phyloP scores from a whole-genome alignment of 2,329 filamentous ascomycete species.

The Trichoderma simmonsii region DNA sequence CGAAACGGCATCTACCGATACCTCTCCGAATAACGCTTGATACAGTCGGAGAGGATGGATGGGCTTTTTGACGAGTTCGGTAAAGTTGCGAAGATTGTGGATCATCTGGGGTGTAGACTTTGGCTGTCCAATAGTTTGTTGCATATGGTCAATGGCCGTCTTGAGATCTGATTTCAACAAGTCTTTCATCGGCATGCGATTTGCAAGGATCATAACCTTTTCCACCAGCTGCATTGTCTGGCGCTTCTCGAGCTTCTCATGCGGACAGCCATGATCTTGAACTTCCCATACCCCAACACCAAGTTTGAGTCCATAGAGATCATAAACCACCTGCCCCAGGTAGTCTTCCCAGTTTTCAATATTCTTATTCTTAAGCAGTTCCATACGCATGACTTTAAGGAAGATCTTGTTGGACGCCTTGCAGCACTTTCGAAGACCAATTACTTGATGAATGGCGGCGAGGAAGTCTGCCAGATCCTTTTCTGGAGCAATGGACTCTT shows the following conservation, averaged over 20 bases:
- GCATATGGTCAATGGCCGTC: constrained; percentile 86
- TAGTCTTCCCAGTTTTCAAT: constrained; percentile 84
- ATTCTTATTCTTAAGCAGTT: constrained; percentile 72
- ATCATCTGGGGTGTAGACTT: constrained; percentile 77
- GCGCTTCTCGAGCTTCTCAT: constrained; percentile 73
- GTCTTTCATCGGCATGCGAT: constrained; percentile 84
- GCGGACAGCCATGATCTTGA: constrained; percentile 74
- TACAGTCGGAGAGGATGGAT: constrained; percentile 80
- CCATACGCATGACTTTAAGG: constrained; percentile 81
- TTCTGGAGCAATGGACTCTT: constrained; percentile 56
- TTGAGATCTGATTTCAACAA: constrained; percentile 88
- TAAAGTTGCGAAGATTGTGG: constrained; percentile 84
- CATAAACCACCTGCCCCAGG: constrained; percentile 78
- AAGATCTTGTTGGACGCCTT: constrained; percentile 83
- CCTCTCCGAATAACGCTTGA: constrained; percentile 73
- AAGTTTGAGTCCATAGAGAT: constrained; percentile 78
- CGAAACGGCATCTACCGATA: constrained; percentile 68
- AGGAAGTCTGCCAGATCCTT: constrained; percentile 77
- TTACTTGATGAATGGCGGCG: constrained; percentile 74
- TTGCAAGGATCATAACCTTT: constrained; percentile 76
- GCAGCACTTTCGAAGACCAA: constrained; percentile 83
- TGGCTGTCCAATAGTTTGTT: constrained; percentile 75
- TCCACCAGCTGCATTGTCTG: constrained; percentile 81
- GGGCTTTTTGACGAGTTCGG: constrained; percentile 75
- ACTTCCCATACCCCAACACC: constrained; percentile 64